Evolutionary conservation across 352 stramenopile species (phyloP).

Genomic region (Blastocystis sp.): DNA sequence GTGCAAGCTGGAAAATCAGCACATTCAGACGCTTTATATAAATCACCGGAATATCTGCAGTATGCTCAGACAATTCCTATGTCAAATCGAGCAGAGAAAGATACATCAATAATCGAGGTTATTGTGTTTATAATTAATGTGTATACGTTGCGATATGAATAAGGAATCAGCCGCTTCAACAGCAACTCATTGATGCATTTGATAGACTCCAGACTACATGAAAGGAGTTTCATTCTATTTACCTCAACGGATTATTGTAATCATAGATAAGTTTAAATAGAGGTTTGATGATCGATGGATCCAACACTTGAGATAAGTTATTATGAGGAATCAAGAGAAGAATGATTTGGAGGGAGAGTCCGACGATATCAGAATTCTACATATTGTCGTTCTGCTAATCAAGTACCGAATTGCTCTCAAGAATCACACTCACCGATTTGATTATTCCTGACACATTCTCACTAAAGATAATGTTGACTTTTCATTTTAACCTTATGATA

Average conservation of each 20-base stretch:
- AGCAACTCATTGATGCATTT: constrained; percentile 51
- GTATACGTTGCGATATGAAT: constrained; percentile 21
- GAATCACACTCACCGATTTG: background rate
- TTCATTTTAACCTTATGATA: background rate
- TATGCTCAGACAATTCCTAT: background rate
- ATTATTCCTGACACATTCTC: background rate
- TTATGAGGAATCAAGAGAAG: constrained; percentile 32
- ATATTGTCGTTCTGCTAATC: background rate
- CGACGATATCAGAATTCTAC: background rate
- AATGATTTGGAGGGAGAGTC: background rate
- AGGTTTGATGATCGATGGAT: background rate
- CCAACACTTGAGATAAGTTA: constrained; percentile 12
- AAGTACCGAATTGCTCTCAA: background rate
- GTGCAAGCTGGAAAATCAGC: background rate
- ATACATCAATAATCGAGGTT: background rate
- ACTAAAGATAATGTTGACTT: background rate
- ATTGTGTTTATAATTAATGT: background rate
- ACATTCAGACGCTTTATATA: constrained; percentile 43
- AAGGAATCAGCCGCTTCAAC: constrained; percentile 31
- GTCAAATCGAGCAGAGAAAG: background rate
- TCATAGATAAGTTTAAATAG: constrained; percentile 44
- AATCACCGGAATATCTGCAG: background rate
- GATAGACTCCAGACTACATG: constrained; percentile 5
- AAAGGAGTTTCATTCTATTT: background rate
- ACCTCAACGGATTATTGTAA: constrained; percentile 22